Evolutionary conservation across 2,329 filamentous ascomycete genomes (phyloP).

Genomic region (Diaporthe citri): DNA sequence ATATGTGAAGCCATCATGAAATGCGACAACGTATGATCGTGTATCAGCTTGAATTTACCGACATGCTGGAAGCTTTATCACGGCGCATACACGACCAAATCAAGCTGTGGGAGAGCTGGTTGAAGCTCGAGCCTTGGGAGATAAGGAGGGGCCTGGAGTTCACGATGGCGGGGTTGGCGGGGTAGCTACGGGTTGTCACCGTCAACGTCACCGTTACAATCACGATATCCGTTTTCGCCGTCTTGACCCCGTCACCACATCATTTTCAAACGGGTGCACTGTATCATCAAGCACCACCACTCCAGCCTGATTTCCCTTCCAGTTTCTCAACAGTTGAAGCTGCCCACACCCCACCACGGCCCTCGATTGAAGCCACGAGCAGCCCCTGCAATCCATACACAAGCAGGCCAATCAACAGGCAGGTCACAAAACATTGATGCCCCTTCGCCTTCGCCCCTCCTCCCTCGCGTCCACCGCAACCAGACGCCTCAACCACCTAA

Average conservation of each 20-base stretch:
- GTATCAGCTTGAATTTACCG: neutral
- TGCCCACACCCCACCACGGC: neutral
- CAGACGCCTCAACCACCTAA: conserved; percentile 31
- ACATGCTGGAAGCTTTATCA: neutral
- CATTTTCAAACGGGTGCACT: neutral
- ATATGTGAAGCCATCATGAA: neutral
- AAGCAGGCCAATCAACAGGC: neutral
- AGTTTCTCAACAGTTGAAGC: neutral
- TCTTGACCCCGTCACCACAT: neutral
- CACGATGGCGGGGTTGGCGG: conserved; percentile 25
- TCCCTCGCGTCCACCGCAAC: conserved; percentile 15
- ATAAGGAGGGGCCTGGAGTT: neutral
- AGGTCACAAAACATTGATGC: neutral
- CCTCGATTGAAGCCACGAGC: neutral
- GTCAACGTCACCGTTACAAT: conserved; percentile 19
- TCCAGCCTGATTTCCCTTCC: neutral
- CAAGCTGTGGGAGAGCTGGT: neutral
- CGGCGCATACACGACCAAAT: neutral
- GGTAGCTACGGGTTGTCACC: neutral
- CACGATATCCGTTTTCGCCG: neutral
- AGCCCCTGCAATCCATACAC: neutral
- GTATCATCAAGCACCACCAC: neutral
- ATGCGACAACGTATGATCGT: neutral
- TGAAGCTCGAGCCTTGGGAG: neutral
- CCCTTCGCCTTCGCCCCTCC: neutral